Conservation (phyloP, 352 stramenopile genomes). For the Paralagenidium karlingii region DNA sequence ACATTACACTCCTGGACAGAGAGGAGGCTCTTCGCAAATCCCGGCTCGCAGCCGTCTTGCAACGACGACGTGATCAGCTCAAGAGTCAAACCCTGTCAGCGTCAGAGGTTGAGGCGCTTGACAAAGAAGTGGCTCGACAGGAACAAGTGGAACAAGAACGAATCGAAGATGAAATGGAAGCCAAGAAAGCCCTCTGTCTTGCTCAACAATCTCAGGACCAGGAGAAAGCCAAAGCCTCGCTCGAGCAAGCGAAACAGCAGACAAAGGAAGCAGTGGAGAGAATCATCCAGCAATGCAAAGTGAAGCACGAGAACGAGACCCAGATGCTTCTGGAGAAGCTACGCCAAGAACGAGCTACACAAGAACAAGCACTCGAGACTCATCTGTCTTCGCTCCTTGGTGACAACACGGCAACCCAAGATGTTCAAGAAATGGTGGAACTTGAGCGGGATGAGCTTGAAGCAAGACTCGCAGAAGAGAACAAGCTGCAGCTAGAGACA, state of each 20-base stretch:
- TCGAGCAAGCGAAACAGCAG: slow-evolving; percentile 4
- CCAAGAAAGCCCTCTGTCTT: slow-evolving; percentile 5
- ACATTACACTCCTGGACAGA: too few relatives aligned
- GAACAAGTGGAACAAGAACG: slow-evolving; percentile 14
- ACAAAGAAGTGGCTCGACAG: slow-evolving; percentile 8
- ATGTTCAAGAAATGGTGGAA: slow-evolving; percentile 4
- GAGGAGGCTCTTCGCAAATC: slow-evolving; percentile 18
- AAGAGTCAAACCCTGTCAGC: not conserved
- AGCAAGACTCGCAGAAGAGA: not conserved
- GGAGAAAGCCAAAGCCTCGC: too few relatives aligned
- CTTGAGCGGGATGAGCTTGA: slow-evolving; percentile 6
- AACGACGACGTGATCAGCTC: too few relatives aligned
- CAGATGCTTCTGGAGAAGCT: not conserved
- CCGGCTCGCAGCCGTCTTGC: slow-evolving; percentile 12
- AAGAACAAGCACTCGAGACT: not conserved
- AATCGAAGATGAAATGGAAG: slow-evolving; percentile 15
- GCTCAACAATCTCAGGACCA: too few relatives aligned
- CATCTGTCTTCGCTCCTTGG: not conserved
- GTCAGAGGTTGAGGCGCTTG: not conserved
- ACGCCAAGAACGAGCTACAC: not conserved
- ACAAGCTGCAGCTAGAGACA: not conserved
- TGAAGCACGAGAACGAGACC: not conserved
- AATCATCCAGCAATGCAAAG: not conserved
- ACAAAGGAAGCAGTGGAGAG: not conserved
- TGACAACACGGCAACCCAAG: not conserved